Evolutionary conservation across 2,329 filamentous ascomycete genomes (phyloP), one percentile per base, ranked within the genome.

Genomic region (Zymoseptoria ardabiliae): DNA sequence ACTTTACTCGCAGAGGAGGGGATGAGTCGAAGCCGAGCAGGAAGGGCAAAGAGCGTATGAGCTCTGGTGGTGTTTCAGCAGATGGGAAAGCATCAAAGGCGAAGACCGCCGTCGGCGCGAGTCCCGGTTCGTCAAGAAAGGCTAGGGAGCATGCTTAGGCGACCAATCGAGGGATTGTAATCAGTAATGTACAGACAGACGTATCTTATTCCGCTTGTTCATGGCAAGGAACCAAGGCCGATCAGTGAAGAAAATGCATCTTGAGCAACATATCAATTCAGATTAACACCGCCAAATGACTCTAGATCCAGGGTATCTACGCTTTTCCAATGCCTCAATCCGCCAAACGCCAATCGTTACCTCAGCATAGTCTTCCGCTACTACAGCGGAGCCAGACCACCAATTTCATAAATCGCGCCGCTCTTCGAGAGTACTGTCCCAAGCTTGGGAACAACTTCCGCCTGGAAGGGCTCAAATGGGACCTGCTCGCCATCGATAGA

Each of bases 401-500:
- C 70, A 23, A 82, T 80, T 71, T 96, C 91, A 72, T 91, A 96
- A 58, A 82, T 75, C 61, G 85, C 79, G 2, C 83, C 89, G 25
- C 79, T 84, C 75, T 88, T 90, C 54, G 90, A 90, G 63, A 97
- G 78, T n/a, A 93, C 89, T 3, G 89, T 90, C 0, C 90, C 94
- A 22, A 99, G 78, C 0, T 88, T 89, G 56, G 79, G 82, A 72
- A 97, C 91, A 6, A 97, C 81, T 75, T 99, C 94, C 2, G 87
- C 90, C 77, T 99, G 94, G 71, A 97, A 95, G 0, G 90, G 88
- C 67, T 87, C 87, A 72, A 96, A 97, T 0, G 91, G 89, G 2
- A 96, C 81, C 57, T 83, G 82, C 76, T 99, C 94, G 45, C 94
- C 94, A 70, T 97, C 94, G 65, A 99, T 91, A 72, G 91, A 95